Evolutionary conservation across 495 filamentous ascomycete species (phyloP).

Genomic region (Hyaloscypha bicolor): DNA sequence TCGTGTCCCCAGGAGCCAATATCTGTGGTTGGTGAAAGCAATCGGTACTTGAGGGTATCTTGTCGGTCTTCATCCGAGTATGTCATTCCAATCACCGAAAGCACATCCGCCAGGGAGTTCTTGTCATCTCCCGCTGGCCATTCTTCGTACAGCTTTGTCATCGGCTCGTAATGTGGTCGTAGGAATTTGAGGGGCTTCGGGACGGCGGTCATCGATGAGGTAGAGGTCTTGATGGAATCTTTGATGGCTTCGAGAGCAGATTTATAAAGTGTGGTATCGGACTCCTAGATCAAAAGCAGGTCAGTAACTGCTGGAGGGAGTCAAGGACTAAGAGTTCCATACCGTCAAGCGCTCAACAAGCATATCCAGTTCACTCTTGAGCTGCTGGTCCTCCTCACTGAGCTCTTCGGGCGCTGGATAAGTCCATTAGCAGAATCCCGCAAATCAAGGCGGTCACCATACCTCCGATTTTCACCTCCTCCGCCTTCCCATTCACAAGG

Average conservation of each 20-base stretch:
- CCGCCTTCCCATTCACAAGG: conserved; percentile 73
- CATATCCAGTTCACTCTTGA: conserved; percentile 99
- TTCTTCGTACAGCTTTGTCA: conserved; percentile 82
- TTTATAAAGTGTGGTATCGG: conserved; percentile 85
- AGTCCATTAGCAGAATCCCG: conserved; percentile 11
- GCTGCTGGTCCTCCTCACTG: conserved; percentile 95
- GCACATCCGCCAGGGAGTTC: conserved; percentile 87
- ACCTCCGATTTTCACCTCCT: conserved; percentile 47
- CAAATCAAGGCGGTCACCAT: conserved; percentile 26
- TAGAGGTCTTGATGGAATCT: conserved; percentile 96
- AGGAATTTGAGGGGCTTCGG: conserved; percentile 98
- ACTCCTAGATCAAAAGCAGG: conserved; percentile 59
- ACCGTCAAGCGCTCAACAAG: conserved; percentile 93
- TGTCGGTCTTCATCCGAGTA: conserved; percentile 95
- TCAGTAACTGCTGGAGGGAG: conserved; percentile 4
- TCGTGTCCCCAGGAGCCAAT: conserved; percentile 98
- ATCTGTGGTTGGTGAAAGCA: conserved; percentile 87
- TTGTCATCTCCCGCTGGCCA: conserved; percentile 86
- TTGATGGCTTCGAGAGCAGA: conserved; percentile 94
- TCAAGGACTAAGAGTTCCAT: conserved; percentile 32
- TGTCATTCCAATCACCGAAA: conserved; percentile 98
- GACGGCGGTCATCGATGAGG: conserved; percentile 98
- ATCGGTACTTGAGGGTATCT: conserved; percentile 93
- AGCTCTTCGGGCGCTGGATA: conserved; percentile 73
- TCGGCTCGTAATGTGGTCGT: conserved; percentile 87